Evolutionary conservation across 148 eudicot species (phyloP), one percentile per base, ranked within the genome.

Genomic region (Spergularia marina): DNA sequence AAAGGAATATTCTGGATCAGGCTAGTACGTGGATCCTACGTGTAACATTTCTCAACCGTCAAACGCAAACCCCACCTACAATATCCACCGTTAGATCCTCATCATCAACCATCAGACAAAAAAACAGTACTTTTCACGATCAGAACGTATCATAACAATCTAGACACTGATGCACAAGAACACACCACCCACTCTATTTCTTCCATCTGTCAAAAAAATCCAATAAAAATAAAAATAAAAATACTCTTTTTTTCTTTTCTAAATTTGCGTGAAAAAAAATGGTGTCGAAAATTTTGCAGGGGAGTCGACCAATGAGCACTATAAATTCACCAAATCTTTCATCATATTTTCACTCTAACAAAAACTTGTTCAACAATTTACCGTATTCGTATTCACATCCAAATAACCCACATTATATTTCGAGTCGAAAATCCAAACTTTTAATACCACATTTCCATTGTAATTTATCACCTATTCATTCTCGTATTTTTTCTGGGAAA

Each of bases 1-100:
- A 34, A 18, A 71, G 7, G 3, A 2, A 16, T 41, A 68, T 70
- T 69, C 17, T 57, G 73, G 79, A 77, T 81, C 64, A 47, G 76
- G 65, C 58, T 17, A 58, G 53, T 57, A 76, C 74, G 73, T 84
- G 80, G 64, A 86, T 86, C 87, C 76, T 6, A 74, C 81, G 84
- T 82, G 84, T 30, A 53, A 1, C 34, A 30, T 23, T n/a, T 13
- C 36, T 68, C 78, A 5, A 30, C 83, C 80, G 65, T 76, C 54
- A 21, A 70, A 61, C 13, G 34, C 14, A 23, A 59, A 20, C 76
- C 76, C 68, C 76, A n/a, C 44, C 40, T 44, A 40, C 10, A 10
- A 61, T 65, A 8, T 39, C 62, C 68, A 74, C 81, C 81, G 83
- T 77, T 49, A 3, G 75, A 79, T 79, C 56, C 54, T 16, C 25